Base-by-base conservation (phyloP, 2,329 filamentous ascomycete genomes). In the Ascochyta lentis region DNA sequence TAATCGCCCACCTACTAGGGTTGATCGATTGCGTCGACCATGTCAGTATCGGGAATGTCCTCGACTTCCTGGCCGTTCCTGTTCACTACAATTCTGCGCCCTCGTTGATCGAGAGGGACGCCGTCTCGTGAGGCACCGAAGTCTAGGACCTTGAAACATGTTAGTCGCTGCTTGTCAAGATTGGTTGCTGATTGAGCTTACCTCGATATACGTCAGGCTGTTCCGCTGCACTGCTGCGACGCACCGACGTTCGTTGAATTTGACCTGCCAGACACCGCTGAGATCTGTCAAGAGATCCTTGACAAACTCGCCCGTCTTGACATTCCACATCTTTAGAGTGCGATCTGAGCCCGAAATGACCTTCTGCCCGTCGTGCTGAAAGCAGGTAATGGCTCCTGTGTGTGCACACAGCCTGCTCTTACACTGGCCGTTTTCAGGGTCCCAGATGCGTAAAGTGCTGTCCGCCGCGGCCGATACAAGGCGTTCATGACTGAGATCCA, bases 281-380 rank as follows among this genome's bases (percentile, higher is more conserved):
- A 99, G 83, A 70, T 97, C 93, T 13, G 92, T 96, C 69, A 99
- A 82, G 38, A 99, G 84, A 76, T 99, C 94, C 64, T 94, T 90
- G 48, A 96, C 87, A 73, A 92, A 97, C 68, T 97, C 90, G 44
- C 95, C 95, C 1, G 89, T 96, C 68, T 88, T 86, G 45, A 97
- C 90, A 70, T 99, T 92, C 95, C 95, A 99, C 91, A 99, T 96
- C 81, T 99, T 99, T 61, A 99, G 82, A 3, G 92, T 97, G 69
- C 94, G 88, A 75, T 99, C 95, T 56, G 92, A 96, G 51, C 95
- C 95, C 37, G 91, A 96, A 54, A 99, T 96, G 31, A 99, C 93
- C 73, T 99, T 99, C 64, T 93, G 90, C 0, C 89, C 92, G 72
- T 99, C 95, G 67, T 99, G 95, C 76, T 99, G 95, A 77, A 99